Base-by-base conservation (phyloP, 2,329 filamentous ascomycete genomes). In the Penicillium oxalicum region DNA sequence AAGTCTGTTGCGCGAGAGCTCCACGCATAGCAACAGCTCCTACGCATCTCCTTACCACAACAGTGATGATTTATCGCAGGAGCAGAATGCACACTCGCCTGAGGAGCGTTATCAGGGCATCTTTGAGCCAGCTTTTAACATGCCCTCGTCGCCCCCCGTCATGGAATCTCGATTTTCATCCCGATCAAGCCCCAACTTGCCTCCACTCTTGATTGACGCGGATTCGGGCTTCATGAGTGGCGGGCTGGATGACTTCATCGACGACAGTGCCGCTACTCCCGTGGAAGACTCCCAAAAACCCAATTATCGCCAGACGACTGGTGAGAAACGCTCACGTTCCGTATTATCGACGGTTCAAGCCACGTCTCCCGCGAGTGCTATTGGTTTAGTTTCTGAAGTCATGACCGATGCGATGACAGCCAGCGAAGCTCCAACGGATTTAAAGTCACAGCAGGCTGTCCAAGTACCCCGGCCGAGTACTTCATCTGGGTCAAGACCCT, bases 181-280 rank as follows among this genome's bases (percentile, higher is more conserved):
- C 27, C 81, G 84, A 26, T 95, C 91, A 2, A 97, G 91, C 63
- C 93, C 91, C 2, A 78, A 82, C 38, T 76, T 90, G 43, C 82
- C 83, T 45, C 77, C 78, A 4, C 76, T 84, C 54, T 76, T 77
- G 6, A 61, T 70, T 63, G 59, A 71, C 60, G 73, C 73, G 13
- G 88, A 95, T 63, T 91, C 88, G 11, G 88, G 87, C 1, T 94
- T 94, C 61, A 87, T 91, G 79, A 93, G 87, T 63, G 86, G 86
- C n/a, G 80, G 82, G 5, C 66, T 86, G 12, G 79, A 86, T n/a
- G 82, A 86, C 26, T 74, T 83, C 5, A 80, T 88, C 50, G 84
- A 84, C 34, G 81, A 87, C 25, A 77, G 81, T 39, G 56, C 59
- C 6, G 55, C 49, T 7, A 64, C 62, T 1, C 61, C 64, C 4